Evolutionary conservation across 768 basidiomycete species (phyloP).

Genomic region (Phylloporus rhodoxanthus): DNA sequence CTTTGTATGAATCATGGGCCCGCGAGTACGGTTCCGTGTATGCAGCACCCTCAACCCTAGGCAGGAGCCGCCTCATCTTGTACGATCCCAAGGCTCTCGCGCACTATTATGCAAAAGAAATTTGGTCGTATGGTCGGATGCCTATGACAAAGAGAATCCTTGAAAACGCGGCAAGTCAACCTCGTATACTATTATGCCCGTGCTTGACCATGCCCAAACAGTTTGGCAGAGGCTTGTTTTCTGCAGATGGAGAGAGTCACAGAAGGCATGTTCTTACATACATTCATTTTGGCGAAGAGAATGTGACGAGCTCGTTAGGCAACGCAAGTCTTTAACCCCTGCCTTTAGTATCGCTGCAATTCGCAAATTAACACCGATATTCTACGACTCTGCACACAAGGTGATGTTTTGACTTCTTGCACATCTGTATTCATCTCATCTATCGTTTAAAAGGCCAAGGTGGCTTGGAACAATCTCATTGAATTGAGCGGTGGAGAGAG

Average conservation of each 20-base stretch:
- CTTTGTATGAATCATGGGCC: slow-evolving; percentile 19
- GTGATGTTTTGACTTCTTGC: background rate
- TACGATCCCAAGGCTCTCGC: slow-evolving; percentile 37
- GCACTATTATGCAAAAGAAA: slow-evolving; percentile 8
- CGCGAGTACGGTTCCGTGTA: slow-evolving; percentile 14
- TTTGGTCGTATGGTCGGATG: slow-evolving; percentile 37
- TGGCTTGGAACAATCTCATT: slow-evolving; percentile 27
- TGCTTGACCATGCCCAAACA: background rate
- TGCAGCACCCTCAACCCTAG: slow-evolving; percentile 10
- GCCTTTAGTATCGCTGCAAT: slow-evolving; percentile 24
- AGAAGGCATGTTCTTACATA: slow-evolving; percentile 26
- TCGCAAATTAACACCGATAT: slow-evolving; percentile 19
- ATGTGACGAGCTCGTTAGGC: slow-evolving; percentile 6
- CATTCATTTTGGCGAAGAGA: background rate
- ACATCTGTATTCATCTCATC: background rate
- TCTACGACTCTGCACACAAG: slow-evolving; percentile 28
- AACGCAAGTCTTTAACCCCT: slow-evolving; percentile 25
- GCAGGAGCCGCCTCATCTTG: slow-evolving; percentile 10
- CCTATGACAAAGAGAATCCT: slow-evolving; percentile 31
- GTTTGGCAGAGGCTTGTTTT: slow-evolving; percentile 29
- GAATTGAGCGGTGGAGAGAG: slow-evolving; percentile 16
- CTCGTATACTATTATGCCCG: no score
- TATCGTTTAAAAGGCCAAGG: slow-evolving; percentile 19
- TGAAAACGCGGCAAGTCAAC: slow-evolving; percentile 14
- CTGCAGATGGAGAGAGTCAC: slow-evolving; percentile 39